These are phyloP conservation scores for Cordyceps fumosorosea DNA, from an alignment of 2,329 filamentous ascomycete species.

Conservation along the genomic window DNA sequence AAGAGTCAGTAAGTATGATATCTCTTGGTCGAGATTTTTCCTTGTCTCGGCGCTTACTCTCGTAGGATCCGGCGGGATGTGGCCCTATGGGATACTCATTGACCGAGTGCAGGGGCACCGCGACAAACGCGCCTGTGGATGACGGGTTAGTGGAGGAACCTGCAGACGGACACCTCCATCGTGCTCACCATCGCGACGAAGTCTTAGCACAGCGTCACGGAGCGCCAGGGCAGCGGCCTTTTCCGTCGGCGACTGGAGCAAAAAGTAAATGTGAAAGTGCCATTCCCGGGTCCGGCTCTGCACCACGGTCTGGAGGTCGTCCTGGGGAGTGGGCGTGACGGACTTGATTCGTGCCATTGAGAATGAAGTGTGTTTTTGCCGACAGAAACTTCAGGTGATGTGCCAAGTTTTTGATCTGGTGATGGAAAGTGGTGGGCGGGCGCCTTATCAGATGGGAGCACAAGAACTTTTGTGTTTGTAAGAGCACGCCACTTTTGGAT, in stretches of 20 bases:
- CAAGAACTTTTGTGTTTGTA: background rate
- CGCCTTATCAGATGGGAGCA: constrained; percentile 7
- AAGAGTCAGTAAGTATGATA: constrained; percentile 14
- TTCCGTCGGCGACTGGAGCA: constrained; percentile 25
- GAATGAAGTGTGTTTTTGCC: background rate
- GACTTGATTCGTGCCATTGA: constrained; percentile 9
- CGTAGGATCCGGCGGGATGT: constrained; percentile 28
- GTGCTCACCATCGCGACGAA: constrained; percentile 25
- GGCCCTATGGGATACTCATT: constrained; percentile 28
- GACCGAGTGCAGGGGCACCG: constrained; percentile 26
- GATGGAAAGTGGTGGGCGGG: background rate
- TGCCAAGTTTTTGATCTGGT: background rate
- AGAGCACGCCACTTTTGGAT: constrained; percentile 1
- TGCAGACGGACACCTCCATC: too few relatives aligned
- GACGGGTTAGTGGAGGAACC: background rate
- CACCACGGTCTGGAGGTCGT: constrained; percentile 24
- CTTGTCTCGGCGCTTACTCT: constrained; percentile 20
- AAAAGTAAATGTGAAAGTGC: constrained; percentile 31
- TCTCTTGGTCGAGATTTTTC: constrained; percentile 18
- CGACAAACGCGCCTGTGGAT: constrained; percentile 26
- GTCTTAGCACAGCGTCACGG: constrained; percentile 25
- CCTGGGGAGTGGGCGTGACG: constrained; percentile 17
- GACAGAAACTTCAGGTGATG: background rate
- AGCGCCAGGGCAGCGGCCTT: constrained; percentile 27
- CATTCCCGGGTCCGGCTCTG: constrained; percentile 24